Base-by-base conservation (phyloP, 805 yeast species). In the Teunomyces tritomae region DNA sequence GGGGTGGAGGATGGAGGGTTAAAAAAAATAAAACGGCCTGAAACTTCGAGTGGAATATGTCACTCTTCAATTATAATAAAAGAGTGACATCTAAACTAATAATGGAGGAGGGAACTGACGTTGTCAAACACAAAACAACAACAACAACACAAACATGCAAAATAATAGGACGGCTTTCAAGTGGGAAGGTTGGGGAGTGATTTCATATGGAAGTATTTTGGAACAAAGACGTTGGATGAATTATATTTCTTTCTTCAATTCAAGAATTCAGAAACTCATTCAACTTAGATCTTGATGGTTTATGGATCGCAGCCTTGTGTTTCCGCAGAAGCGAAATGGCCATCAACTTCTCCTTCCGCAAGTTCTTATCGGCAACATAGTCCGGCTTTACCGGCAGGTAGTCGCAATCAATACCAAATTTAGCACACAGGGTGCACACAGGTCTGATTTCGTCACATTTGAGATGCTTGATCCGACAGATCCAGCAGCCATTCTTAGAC, bases 401-500 rank as follows among this genome's bases (percentile, higher is more conserved):
- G 53, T 73, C 78, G 55, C 78, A 73, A 17, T 56, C 58, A 28
- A 73, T 64, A n/a, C 75, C 74, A 55, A 68, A 71, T 43, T 68
- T 68, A 10, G 49, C 43, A 55, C 78, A 73, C 43, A 66, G 62
- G 27, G 65, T 49, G 52, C 78, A 73, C 5, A 52, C 47, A 0
- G 78, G 78, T 47, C 66, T 62, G 9, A 32, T 40, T 49, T 73
- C 78, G 50, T 73, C 76, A 54, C 78, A 73, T 51, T 73, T 73
- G 48, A 73, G 62, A 52, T 73, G 78, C 51, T 71, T 71, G 49
- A 73, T 73, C 46, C 78, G 58, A 50, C 78, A 73, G 46, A 73
- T 70, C 78, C 78, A 73, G 50, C 78, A 73, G 5, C 78, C 78
- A 29, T 61, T 66, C 49, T 70, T 70, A 2, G 75, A 69, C 40